phyloP scores from a whole-genome alignment of 495 filamentous ascomycete species.

The Penicillium crystallinum region DNA sequence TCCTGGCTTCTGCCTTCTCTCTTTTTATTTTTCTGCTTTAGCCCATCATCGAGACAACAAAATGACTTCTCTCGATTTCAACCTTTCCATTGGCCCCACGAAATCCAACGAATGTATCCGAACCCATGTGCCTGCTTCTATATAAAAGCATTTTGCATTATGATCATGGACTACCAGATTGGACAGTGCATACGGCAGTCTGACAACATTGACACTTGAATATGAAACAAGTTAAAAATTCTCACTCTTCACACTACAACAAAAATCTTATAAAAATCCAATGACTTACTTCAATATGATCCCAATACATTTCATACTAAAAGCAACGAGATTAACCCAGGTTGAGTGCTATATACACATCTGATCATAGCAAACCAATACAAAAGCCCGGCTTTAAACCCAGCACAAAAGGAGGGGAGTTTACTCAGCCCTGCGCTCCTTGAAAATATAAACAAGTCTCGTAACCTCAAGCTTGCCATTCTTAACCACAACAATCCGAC shows the following conservation, averaged over 20 bases:
- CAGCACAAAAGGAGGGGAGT: not conserved
- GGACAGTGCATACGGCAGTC: not conserved
- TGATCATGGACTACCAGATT: not conserved
- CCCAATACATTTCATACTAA: not conserved
- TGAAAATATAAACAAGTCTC: slow-evolving; percentile 70
- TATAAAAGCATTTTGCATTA: not conserved
- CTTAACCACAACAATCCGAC: slow-evolving; percentile 62
- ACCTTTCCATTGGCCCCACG: no score
- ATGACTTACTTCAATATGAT: not conserved
- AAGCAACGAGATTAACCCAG: no score
- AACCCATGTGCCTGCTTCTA: not conserved
- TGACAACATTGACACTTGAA: not conserved
- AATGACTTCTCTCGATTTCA: no score
- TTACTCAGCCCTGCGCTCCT: slow-evolving; percentile 10
- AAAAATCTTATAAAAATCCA: no score
- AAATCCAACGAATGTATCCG: not conserved
- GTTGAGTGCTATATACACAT: no score
- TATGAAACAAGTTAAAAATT: not conserved
- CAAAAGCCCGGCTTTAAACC: not conserved
- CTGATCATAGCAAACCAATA: not conserved
- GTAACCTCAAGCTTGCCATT: slow-evolving; percentile 54
- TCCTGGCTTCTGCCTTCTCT: not conserved
- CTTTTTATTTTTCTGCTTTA: not conserved
- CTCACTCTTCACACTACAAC: not conserved
- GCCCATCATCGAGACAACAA: not conserved